Evolutionary conservation across 768 basidiomycete genomes (phyloP), one percentile per base, ranked within the genome.

Genomic region (Trametes cubensis): DNA sequence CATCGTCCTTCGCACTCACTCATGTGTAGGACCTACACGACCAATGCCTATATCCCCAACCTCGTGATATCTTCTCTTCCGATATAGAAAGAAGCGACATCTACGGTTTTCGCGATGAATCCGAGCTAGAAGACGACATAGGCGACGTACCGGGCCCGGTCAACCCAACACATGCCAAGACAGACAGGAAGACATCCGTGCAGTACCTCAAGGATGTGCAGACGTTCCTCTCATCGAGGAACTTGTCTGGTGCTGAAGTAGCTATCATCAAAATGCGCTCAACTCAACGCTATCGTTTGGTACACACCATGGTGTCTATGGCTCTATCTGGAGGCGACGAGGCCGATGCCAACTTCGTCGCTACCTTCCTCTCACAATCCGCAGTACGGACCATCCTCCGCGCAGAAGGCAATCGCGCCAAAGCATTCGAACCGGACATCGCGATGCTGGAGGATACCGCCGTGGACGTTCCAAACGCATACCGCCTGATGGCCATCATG

Each of bases 401-500:
- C 7, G 64, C 75, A 1, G 49, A 63, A 25, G 75, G 74, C 5
- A 62, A 65, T 13, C 72, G 82, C 67, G 68, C 73, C 65, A 68
- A 69, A 42, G 78, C 74, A 11, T 72, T 81, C 55, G 66, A 66
- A 54, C 70, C 72, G 1, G 66, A 75, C 20, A 65, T 80, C 55
- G 73, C 73, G 45, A 66, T 72, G 25, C 71, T 84, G 26, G 80
- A 80, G 58, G 84, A 84, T 66, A 70, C 78, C 6, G 70, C 75
- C 14, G 71, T 81, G 58, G 84, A 85, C 66, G 76, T 79, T 41
- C 83, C 83, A 4, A 67, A 73, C 30, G 82, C 80, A 0, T 81
- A 77, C 70, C 69, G 69, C 7, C 77, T 77, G 62, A 69, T 78
- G 54, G 81, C 78, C 5, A 61, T 75, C 55, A 67, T 83, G 21